These are phyloP conservation scores for Vigna nakashimae DNA, from an alignment of 306 rosid species.

Conservation along the genomic window DNA sequence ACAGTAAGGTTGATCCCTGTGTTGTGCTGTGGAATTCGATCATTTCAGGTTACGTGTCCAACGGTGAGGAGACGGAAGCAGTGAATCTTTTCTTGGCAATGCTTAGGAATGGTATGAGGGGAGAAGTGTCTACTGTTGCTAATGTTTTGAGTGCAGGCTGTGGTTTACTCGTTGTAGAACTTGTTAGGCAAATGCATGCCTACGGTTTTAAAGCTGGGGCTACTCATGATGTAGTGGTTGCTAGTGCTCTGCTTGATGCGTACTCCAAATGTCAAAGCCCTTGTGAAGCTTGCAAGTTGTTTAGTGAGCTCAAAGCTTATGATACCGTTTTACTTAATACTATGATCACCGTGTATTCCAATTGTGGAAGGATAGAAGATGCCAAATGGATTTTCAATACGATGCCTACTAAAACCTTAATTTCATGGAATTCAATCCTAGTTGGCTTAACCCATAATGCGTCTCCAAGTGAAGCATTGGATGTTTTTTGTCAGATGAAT, in stretches of 20 bases:
- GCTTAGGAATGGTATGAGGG: slow-evolving; percentile 61
- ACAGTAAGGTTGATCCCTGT: slow-evolving; percentile 54
- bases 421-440: too few species aligned
- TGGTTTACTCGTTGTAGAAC: slow-evolving; percentile 51
- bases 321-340: slow-evolving; percentile 75
- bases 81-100: slow-evolving; percentile 60
- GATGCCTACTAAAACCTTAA: too few species aligned
- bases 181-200: slow-evolving; percentile 65
- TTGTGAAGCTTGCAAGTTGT: slow-evolving; percentile 73
- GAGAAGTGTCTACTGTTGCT: slow-evolving; percentile 61
- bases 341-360: slow-evolving; percentile 76
- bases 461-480: slow-evolving; percentile 55
- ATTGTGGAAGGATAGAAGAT: slow-evolving; percentile 75
- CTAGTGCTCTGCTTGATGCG: slow-evolving; percentile 77
- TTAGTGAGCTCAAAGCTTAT: slow-evolving; percentile 62
- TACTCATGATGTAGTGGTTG: slow-evolving; percentile 57
- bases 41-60: slow-evolving; percentile 68
- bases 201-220: slow-evolving; percentile 65
- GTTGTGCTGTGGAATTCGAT: slow-evolving; percentile 72
- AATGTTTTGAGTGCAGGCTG: slow-evolving; percentile 66
- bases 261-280: slow-evolving; percentile 71
- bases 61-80: slow-evolving; percentile 65
- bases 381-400: slow-evolving; percentile 63
- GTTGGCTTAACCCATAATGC: too few species aligned
- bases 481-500: slow-evolving; percentile 67